Evolutionary conservation across 352 stramenopile species (phyloP).

Genomic region (Globisporangium orthogonon): DNA sequence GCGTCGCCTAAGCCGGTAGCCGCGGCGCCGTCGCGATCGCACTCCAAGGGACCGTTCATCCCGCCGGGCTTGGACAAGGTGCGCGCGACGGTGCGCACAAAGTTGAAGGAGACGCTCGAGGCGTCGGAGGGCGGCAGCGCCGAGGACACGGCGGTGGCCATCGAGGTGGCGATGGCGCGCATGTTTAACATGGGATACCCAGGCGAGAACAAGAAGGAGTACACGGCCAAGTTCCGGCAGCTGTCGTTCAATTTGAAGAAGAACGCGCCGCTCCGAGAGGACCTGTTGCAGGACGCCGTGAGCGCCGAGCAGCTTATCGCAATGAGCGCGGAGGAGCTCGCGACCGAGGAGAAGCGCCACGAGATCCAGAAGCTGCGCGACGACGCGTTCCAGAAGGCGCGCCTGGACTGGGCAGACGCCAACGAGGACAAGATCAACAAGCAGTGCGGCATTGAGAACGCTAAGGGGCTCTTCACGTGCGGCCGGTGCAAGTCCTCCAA

Average conservation of each 20-base stretch:
- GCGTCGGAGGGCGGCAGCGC: slow-evolving; percentile 39
- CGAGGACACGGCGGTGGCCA: slow-evolving; percentile 46
- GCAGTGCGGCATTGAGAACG: slow-evolving; percentile 75
- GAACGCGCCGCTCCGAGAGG: slow-evolving; percentile 72
- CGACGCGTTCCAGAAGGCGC: slow-evolving; percentile 79
- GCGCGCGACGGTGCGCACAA: slow-evolving; percentile 69
- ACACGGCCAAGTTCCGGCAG: slow-evolving; percentile 84
- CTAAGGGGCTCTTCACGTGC: slow-evolving; percentile 87
- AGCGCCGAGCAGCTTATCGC: slow-evolving; percentile 68
- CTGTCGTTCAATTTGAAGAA: slow-evolving; percentile 91
- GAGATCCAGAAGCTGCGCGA: slow-evolving; percentile 81
- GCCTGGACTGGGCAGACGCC: slow-evolving; percentile 85
- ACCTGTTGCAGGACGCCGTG: slow-evolving; percentile 64
- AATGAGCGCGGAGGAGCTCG: slow-evolving; percentile 84
- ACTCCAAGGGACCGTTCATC: slow-evolving; percentile 35
- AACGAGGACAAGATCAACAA: slow-evolving; percentile 92
- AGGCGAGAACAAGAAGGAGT: slow-evolving; percentile 84
- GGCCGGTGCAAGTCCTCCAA: slow-evolving; percentile 94
- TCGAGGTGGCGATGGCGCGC: slow-evolving; percentile 75
- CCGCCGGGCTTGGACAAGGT: slow-evolving; percentile 66
- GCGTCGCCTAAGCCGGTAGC: neutral
- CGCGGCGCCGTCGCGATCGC: neutral
- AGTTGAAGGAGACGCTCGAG: slow-evolving; percentile 72
- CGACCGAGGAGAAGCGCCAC: slow-evolving; percentile 80
- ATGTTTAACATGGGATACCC: slow-evolving; percentile 61